Conservation (phyloP, 2,329 filamentous ascomycete species). For the Fonsecaea nubica region DNA sequence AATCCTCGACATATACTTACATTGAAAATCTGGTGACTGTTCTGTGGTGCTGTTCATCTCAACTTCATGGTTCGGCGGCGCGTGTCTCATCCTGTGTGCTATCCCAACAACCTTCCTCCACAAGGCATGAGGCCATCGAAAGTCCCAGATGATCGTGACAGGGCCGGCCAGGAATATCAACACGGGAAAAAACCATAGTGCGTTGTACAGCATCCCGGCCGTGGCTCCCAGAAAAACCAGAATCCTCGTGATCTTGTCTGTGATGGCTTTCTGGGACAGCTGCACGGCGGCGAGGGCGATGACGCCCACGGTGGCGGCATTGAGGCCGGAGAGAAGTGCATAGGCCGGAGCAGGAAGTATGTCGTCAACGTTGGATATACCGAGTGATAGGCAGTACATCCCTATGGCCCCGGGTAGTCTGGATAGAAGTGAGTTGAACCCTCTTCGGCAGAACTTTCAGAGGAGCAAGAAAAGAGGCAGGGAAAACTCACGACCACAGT, state of each 20-base stretch:
- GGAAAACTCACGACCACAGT: conserved; percentile 63
- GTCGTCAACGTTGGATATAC: conserved; percentile 66
- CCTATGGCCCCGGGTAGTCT: conserved; percentile 72
- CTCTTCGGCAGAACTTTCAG: too few species aligned
- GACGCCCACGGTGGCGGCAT: conserved; percentile 74
- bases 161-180: conserved; percentile 65
- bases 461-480: not conserved
- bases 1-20: not conserved
- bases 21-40: not conserved
- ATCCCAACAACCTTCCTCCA: not conserved
- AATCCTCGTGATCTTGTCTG: conserved; percentile 66
- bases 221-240: conserved; percentile 69
- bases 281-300: conserved; percentile 73
- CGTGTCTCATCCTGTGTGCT: not conserved
- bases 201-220: conserved; percentile 72
- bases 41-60: conserved; percentile 1
- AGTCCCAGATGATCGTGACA: conserved; percentile 63
- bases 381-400: conserved; percentile 72
- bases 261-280: conserved; percentile 65
- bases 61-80: not conserved
- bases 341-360: conserved; percentile 68
- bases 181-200: conserved; percentile 75
- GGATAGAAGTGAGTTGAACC: not conserved
- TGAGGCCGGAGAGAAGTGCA: conserved; percentile 73
- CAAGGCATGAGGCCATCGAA: conserved; percentile 56